Base-by-base conservation (phyloP, 1,284 basidiomycete genomes). In the Ustilago hordei region DNA sequence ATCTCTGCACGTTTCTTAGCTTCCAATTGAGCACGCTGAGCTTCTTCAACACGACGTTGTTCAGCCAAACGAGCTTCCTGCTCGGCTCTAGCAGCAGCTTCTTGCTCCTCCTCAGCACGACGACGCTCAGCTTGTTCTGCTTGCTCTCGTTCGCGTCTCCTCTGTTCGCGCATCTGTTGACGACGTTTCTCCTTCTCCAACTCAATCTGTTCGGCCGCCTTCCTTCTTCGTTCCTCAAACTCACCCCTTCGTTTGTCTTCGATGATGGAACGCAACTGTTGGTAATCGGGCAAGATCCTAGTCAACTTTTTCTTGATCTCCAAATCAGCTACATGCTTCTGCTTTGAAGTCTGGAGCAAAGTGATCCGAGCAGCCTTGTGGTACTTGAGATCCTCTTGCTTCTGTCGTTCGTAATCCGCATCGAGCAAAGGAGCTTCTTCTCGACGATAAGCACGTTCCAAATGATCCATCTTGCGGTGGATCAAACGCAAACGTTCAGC, bases 401-500 rank as follows among this genome's bases (percentile, higher is more conserved):
- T 88, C 86, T 99, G 96, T 1, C 89, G 87, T 70, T 93, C 92
- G 86, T 98, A 99, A 87, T 98, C 96, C 78, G 93, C 89, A 1
- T 90, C 90, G 48, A 98, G 90, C 17, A 98, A 89, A 0, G 95
- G 93, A 12, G 92, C 91, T 87, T 98, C 97, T 74, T 95, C 95
- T 87, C 95, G 94, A 78, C 96, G 92, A 88, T 93, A 94, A 0
- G 96, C 95, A 75, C 97, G 94, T 88, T 99, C 96, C 84, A 94
- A 87, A 87, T 99, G 95, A 85, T 99, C 96, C 82, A 98, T 91
- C 36, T 95, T 93, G 88, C 98, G 98, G 65, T 92, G 87, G 61
- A 93, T 90, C 76, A 95, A 91, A 41, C 95, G 92, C 69, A 98
- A 89, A 32, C 92, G 91, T 83, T 95, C 93, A 75, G 90, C 90